Evolutionary conservation across 2,329 filamentous ascomycete species (phyloP).

Genomic region (Escovopsis sp.): DNA sequence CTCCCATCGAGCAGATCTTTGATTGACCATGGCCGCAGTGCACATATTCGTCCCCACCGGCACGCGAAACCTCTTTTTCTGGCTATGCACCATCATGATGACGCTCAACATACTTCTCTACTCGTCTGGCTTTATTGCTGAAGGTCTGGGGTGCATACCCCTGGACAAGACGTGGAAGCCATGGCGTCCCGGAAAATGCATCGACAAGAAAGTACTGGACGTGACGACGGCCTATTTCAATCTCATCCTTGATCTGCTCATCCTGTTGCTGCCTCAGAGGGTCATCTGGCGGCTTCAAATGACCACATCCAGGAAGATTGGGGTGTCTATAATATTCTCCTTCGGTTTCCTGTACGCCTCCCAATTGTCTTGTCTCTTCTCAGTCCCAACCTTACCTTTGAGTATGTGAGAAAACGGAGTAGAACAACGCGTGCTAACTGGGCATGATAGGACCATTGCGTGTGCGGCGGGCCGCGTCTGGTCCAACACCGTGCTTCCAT

Average conservation of each 20-base stretch:
- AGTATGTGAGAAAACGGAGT: too few species aligned
- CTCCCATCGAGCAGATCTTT: neutral
- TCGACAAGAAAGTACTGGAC: slow-evolving; percentile 8
- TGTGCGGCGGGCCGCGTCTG: neutral
- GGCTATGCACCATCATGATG: slow-evolving; percentile 9
- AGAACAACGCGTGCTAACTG: too few species aligned
- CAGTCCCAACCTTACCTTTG: too few species aligned
- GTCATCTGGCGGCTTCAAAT: slow-evolving; percentile 16
- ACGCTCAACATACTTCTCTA: slow-evolving; percentile 9
- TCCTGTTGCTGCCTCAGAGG: slow-evolving; percentile 14
- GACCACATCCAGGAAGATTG: slow-evolving; percentile 12
- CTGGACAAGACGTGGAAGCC: slow-evolving; percentile 13
- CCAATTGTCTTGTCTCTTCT: too few species aligned
- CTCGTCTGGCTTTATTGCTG: slow-evolving; percentile 7
- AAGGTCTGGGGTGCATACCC: slow-evolving; percentile 12
- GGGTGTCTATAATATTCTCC: slow-evolving; percentile 16
- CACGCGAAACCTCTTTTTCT: slow-evolving; percentile 10
- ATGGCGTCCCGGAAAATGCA: slow-evolving; percentile 10
- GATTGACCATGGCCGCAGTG: neutral
- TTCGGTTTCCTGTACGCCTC: slow-evolving; percentile 16
- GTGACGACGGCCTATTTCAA: slow-evolving; percentile 11
- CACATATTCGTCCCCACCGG: slow-evolving; percentile 6
- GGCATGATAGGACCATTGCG: neutral
- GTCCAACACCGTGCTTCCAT: neutral
- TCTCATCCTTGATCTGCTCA: slow-evolving; percentile 11